Base-by-base conservation (phyloP, 2,329 filamentous ascomycete species). In the Nothopassalora personata region DNA sequence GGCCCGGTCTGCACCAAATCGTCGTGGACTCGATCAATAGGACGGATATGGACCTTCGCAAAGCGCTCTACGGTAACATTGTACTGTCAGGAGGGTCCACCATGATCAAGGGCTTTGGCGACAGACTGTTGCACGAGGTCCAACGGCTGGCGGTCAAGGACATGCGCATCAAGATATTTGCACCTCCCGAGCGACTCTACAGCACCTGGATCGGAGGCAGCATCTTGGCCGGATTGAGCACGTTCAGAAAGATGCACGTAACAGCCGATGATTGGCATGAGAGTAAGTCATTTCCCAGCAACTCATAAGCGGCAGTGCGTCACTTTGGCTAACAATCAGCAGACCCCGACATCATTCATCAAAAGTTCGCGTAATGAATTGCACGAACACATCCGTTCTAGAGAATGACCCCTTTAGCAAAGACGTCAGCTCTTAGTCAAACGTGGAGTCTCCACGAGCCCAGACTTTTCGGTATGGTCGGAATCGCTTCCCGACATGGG, bases 191-290 rank as follows among this genome's bases (percentile, higher is more conserved):
- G 81, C 84, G 94, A 66, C 96, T 97, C 77, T 99, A 97, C 80
- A 97, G 91, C 63, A 99, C 94, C 33, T 99, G 94, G 94, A 97
- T 97, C 68, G 94, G 94, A 64, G 94, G 94, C 57, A 97, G 94
- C 75, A 99, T 99, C 77, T 80, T 99, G 66, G 94, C 94, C 34
- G 93, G 94, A 6, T 78, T 99, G 75, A 97, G 93, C 80, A 99
- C 94, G 56, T 99, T 99, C 79, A 88, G 93, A 80, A 99, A 97
- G 93, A 99, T 99, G 94, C 97, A 94, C 91, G 94, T 99, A 71
- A 96, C 91, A 77, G 93, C 96, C 73, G 94, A 97, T 73, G 94
- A 99, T 80, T 99, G 94, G 94, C 94, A 99, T 75, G 94, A 99
- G 82, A 96, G 70, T 72, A 64, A 70, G 70, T 71, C 52, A 59